Base-by-base conservation (phyloP, 106 monocot species). In the Dioscorea dumetorum region DNA sequence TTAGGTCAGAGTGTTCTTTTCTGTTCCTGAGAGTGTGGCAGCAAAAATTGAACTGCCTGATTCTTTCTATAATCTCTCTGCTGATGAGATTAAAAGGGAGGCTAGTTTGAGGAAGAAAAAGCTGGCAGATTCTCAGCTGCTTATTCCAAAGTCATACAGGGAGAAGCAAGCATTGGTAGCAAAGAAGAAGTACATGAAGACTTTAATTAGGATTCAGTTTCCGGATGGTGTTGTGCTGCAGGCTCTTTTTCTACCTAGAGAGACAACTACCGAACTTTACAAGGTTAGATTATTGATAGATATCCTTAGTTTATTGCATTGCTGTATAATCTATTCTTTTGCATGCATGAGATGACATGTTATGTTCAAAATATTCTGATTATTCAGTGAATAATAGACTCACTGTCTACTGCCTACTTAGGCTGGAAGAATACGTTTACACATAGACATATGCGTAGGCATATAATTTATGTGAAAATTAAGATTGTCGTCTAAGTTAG, bases 191-290 rank as follows among this genome's bases (percentile, higher is more conserved):
- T 91, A 88, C 59, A 86, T 81, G 57, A 34, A 70, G 31, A 70
- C 86, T 33, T 67, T 86, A 19, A 82, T 97, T 33, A 73, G 95
- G 58, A 60, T 97, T 63, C 95, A 97, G 59, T 97, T 97, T 73
- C 95, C 95, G 24, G 95, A 97, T 76, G 86, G 91, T 32, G 84
- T 97, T 64, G 76, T 97, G 66, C 86, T 97, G 12, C 95, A 97
- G 59, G 95, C 82, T 57, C 57, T 82, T 4, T 97, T 97, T 76
- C 70, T 77, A 20, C 91, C 95, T 48, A 80, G 73, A 66, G 95
- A 97, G 67, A 75, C 84, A 53, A 91, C 91, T 24, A 75, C 73
- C 34, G 73, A 69, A 10, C 82, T 97, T 17, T 97, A 97, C 61
- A 76, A 97, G 95, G 95, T 91, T 72, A 66, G 69, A 33, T 50